Evolutionary conservation across 495 filamentous ascomycete species (phyloP), one percentile per base, ranked within the genome.

Genomic region (Cairneyella variabilis): DNA sequence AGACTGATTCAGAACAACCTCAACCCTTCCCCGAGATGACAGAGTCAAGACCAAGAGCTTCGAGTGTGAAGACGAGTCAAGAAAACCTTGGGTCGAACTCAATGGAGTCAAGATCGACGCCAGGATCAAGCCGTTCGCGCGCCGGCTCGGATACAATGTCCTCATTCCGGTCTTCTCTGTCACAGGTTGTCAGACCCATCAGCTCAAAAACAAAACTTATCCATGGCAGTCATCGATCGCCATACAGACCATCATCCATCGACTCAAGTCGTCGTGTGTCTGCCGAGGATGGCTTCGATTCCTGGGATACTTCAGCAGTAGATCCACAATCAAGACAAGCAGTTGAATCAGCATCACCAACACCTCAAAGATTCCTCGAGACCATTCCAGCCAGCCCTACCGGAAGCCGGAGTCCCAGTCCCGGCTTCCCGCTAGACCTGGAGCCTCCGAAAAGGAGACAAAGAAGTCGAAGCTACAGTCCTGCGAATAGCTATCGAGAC

Each of bases 231-330:
- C 46, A 36, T 26, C 60, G 54, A 41, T 39, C 39, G 53, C 55
- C 44, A 42, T 43, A 58, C 25, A 42, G 54, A 17, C 53, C 56
- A 23, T 32, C 46, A 25, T 62, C 60, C 12, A 45, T 54, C 10
- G 51, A 67, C 8, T 67, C 69, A 23, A 67, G 58, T 10, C 67
- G 69, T 10, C 63, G 64, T 1, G 73, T 39, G 20, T 52, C 58
- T 42, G 38, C 34, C 2, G 62, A 78, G 26, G 81, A 84, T 54
- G 81, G 80, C 1, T 86, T 88, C 54, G 84, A 88, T 53, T 78
- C 77, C 4, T 88, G 82, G 83, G 84, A 88, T 59, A 85, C 82
- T 0, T 84, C 79, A 1, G 68, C 68, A 0, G 83, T 87, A 1
- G 82, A 83, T 54, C 66, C 76, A 1, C 76, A 80, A 53, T 75